Percentiles rank a stretch among this genome's conserved stretches.
phyloP scores from a whole-genome alignment of 768 basidiomycete genomes.

The Suillus spraguei region DNA sequence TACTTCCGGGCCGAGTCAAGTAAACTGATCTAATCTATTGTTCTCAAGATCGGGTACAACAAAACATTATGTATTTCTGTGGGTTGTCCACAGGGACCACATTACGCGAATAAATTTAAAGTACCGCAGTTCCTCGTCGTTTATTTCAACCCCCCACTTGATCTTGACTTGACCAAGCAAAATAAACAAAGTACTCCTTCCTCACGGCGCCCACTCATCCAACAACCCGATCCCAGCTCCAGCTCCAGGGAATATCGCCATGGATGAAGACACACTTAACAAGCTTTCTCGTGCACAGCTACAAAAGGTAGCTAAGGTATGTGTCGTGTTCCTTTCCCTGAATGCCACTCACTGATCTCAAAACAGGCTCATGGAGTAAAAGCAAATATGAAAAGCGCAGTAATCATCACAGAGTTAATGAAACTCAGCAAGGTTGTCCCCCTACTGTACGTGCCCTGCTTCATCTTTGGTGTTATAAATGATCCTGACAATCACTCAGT shows the following conservation, averaged over 20 bases:
- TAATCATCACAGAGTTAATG: constrained; percentile 25
- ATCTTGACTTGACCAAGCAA: background rate
- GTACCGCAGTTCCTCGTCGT: background rate
- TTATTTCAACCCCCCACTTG: background rate
- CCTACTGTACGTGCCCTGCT: background rate
- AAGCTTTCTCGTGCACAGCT: constrained; percentile 26
- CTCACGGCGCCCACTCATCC: background rate
- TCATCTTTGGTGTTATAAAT: constrained; percentile 16
- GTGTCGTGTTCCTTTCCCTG: background rate
- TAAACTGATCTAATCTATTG: too few relatives aligned
- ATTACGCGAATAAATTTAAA: background rate
- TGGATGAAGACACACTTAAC: constrained; percentile 22
- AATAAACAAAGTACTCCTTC: background rate
- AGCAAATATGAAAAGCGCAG: constrained; percentile 28
- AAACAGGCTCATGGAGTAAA: constrained; percentile 23
- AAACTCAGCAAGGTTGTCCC: constrained; percentile 2
- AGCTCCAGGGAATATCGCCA: background rate
- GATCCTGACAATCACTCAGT: constrained; percentile 14
- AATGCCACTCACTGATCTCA: background rate
- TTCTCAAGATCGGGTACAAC: too few relatives aligned
- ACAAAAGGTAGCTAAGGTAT: constrained; percentile 32
- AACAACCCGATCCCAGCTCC: background rate
- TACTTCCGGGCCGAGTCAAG: too few relatives aligned
- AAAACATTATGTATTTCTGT: too few relatives aligned
- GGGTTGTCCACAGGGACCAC: background rate